Base-by-base conservation (phyloP, 2,329 filamentous ascomycete species). In the Aspergillus brunneoviolaceus region DNA sequence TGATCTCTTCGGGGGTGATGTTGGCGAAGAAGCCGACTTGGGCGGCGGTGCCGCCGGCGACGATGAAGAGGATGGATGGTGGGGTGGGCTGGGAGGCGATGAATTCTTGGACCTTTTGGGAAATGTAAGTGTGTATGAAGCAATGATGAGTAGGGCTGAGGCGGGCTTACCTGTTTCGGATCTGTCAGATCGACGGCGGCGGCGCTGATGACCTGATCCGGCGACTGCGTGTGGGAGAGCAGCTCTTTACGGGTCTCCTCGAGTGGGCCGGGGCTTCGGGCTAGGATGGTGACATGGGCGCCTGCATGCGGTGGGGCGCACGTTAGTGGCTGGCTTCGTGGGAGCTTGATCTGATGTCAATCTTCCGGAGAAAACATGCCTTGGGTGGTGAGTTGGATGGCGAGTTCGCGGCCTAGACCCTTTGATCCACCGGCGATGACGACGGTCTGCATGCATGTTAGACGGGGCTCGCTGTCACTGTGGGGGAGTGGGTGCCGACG, bases 1-100 rank as follows among this genome's bases (percentile, higher is more conserved):
- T 57, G 23, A 68, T 61, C 1, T 55, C 35, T 1, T 54, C 33
- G 1, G 66, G 51, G 4, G 60, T 27, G 16, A 66, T 63, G 48
- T 65, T 61, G 21, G 59, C 62, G 14, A 68, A 60, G 42, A 66
- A 65, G 9, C 66, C 66, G 2, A 66, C 27, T 49, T 68, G 57
- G 9, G 53, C 55, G 23, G 60, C 47, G 0, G 60, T 60, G 6
- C 66, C 64, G 19, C 66, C 66, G 3, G 65, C 65, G 14, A 58
- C 55, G 52, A 65, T 67, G 49, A 65, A 58, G 21, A 67, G 64
- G 39, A 59, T 54, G 47, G 58, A 51, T 14, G 63, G 61, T 27
- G 57, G 39, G 19, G 39, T n/a, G 2, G 25, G 4, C 2, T 54
- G 57, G n/a, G 42, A 16, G 9, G 51, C 7, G 51, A 58, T 58